A percentile compares a stretch with the other conserved stretches of the same genome.
Evolutionary conservation across 495 filamentous ascomycete genomes (phyloP).

Genomic region (Xylaria telfairii): DNA sequence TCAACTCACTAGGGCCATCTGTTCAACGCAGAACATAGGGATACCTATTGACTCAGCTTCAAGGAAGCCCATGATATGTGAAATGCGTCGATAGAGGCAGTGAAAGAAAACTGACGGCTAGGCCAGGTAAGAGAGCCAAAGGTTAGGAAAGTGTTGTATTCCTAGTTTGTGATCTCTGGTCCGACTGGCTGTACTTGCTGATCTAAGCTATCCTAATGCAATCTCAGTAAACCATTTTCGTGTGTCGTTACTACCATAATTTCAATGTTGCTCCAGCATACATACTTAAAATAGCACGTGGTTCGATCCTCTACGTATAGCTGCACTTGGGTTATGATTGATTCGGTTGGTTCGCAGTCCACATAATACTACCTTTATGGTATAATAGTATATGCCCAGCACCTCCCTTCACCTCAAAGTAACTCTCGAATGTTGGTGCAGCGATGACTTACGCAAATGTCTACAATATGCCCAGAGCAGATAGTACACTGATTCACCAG

Average conservation of each 20-base stretch:
- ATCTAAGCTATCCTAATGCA: neutral
- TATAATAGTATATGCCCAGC: too few relatives aligned
- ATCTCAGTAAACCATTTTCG: neutral
- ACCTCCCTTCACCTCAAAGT: neutral
- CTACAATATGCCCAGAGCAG: neutral
- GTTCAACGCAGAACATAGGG: too few relatives aligned
- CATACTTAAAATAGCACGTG: neutral
- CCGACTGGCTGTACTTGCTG: neutral
- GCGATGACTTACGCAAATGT: neutral
- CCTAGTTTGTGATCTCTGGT: neutral
- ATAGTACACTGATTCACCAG: neutral
- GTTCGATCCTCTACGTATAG: neutral
- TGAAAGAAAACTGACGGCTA: neutral
- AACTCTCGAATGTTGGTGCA: neutral
- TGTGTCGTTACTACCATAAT: neutral
- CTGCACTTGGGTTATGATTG: neutral
- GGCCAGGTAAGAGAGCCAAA: neutral
- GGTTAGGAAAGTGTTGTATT: neutral
- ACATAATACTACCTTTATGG: too few relatives aligned
- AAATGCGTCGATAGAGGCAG: neutral
- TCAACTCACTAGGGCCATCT: neutral
- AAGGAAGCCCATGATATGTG: neutral
- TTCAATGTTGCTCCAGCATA: neutral
- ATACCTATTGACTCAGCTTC: neutral
- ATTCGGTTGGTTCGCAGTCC: too few relatives aligned